These are phyloP conservation scores for Coprinopsis strossmayeri DNA, from an alignment of 768 basidiomycete species.

Conservation along the genomic window DNA sequence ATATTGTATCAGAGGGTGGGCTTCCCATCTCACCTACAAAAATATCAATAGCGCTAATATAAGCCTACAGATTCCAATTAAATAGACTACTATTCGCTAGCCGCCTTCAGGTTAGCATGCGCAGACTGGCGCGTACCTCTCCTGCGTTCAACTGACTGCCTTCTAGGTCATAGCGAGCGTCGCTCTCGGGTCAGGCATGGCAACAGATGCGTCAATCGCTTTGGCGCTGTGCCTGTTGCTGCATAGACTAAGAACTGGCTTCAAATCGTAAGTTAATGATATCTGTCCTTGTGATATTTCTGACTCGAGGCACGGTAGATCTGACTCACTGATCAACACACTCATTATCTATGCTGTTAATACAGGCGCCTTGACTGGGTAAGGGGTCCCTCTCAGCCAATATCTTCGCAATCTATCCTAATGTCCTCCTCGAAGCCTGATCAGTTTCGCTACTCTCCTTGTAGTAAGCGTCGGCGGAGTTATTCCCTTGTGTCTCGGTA, in stretches of 20 bases:
- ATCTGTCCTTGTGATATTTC: neutral
- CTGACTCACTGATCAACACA: constrained; percentile 49
- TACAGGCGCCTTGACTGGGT: constrained; percentile 58
- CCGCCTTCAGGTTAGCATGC: constrained; percentile 31
- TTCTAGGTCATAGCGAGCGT: constrained; percentile 38
- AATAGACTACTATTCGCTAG: constrained; percentile 24
- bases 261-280: constrained; percentile 25
- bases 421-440: constrained; percentile 23
- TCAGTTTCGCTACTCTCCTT: constrained; percentile 34
- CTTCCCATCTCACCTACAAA: neutral
- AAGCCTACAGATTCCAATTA: constrained; percentile 27
- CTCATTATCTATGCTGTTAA: constrained; percentile 57
- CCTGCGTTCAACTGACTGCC: neutral
- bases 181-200: constrained; percentile 42
- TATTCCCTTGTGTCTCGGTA: neutral
- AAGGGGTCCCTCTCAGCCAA: constrained; percentile 8
- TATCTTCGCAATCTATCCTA: neutral
- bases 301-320: constrained; percentile 24
- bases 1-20: constrained; percentile 40
- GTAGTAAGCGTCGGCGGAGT: constrained; percentile 20
- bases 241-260: constrained; percentile 44
- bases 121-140: neutral
- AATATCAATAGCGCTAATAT: neutral
- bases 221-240: constrained; percentile 48
- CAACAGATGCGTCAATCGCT: constrained; percentile 48